Evolutionary conservation across 1,139 yeast species (phyloP).

Genomic region (Pichia sp.): DNA sequence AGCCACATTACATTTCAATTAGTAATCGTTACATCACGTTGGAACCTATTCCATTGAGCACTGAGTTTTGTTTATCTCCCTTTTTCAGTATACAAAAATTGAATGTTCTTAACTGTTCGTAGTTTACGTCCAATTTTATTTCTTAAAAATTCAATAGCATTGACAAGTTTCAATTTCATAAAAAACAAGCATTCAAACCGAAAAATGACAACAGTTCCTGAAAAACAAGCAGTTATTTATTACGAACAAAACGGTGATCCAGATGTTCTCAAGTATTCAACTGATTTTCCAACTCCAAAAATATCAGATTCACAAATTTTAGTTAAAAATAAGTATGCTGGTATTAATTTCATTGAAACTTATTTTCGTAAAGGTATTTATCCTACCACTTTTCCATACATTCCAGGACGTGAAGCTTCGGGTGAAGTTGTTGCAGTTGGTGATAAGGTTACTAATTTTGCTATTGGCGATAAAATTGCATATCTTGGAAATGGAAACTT

Average conservation of each 20-base stretch:
- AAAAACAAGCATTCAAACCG: background rate
- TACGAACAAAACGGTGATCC: conserved; percentile 53
- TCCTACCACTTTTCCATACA: conserved; percentile 50
- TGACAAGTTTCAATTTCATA: background rate
- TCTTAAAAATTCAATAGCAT: background rate
- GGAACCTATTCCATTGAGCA: no score
- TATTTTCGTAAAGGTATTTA: conserved; percentile 78
- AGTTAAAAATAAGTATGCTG: conserved; percentile 66
- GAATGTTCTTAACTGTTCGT: background rate
- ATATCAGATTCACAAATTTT: conserved; percentile 50
- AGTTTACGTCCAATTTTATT: background rate
- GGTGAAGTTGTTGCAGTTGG: conserved; percentile 74
- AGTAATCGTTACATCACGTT: background rate
- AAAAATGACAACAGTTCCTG: conserved; percentile 35
- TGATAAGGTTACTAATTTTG: conserved; percentile 43
- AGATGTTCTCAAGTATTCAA: conserved; percentile 43
- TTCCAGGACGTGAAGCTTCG: conserved; percentile 79
- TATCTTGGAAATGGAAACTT: conserved; percentile 49
- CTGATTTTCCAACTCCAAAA: conserved; percentile 52
- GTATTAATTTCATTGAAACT: conserved; percentile 75
- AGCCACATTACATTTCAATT: no score
- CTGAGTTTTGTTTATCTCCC: no score
- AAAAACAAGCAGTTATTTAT: conserved; percentile 51
- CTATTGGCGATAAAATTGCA: conserved; percentile 69
- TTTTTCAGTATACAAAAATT: no score